phyloP scores from a whole-genome alignment of 2,329 filamentous ascomycete species.

The Diaporthe australafricana region DNA sequence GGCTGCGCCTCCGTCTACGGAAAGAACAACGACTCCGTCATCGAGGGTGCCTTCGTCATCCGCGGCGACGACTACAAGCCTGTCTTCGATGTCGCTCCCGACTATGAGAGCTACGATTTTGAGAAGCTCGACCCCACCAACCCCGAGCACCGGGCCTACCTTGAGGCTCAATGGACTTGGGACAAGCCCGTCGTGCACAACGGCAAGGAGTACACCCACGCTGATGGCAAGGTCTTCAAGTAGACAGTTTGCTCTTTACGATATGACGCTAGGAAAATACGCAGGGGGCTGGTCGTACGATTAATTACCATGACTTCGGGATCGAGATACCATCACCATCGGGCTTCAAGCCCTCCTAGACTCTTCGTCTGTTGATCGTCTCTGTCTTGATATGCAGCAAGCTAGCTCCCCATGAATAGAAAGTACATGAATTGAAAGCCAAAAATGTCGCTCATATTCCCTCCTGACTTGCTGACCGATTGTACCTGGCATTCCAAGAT shows the following conservation, averaged over 20 bases:
- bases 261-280: constrained; percentile 37
- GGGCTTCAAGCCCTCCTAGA: constrained; percentile 19
- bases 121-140: constrained; percentile 94
- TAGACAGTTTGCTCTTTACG: constrained; percentile 62
- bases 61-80: constrained; percentile 88
- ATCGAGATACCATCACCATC: constrained; percentile 33
- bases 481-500: too few species aligned
- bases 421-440: constrained; percentile 30
- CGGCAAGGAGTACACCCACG: constrained; percentile 90
- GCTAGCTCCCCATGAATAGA: constrained; percentile 31
- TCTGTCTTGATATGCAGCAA: constrained; percentile 13
- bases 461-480: neutral
- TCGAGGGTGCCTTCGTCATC: constrained; percentile 94
- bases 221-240: constrained; percentile 99
- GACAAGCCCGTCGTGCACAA: constrained; percentile 83
- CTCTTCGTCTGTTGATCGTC: constrained; percentile 29
- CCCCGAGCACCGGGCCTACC: constrained; percentile 84
- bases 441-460: neutral
- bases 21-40: constrained; percentile 86
- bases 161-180: constrained; percentile 92
- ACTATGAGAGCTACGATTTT: constrained; percentile 97
- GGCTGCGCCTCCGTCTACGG: constrained; percentile 92
- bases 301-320: constrained; percentile 34
- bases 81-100: constrained; percentile 96
- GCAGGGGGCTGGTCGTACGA: constrained; percentile 30